These are phyloP conservation scores for Malus hybrid DNA, from an alignment of 331 rosid species.

Conservation along the genomic window DNA sequence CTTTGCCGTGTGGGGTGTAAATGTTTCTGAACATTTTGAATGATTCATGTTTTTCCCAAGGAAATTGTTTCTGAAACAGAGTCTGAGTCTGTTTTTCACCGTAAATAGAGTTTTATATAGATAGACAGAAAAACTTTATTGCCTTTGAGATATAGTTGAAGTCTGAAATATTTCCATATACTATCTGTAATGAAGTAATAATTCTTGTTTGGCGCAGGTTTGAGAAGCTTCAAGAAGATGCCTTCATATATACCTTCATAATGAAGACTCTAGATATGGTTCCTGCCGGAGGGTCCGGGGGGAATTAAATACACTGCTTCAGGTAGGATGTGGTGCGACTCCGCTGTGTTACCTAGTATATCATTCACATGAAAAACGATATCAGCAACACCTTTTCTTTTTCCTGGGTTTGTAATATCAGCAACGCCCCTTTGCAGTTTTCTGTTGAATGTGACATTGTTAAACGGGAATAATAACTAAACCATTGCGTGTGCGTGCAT, in stretches of 20 bases:
- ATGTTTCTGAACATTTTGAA: not conserved
- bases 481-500: not conserved
- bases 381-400: not conserved
- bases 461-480: not conserved
- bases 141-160: not conserved
- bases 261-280: constrained; percentile 58
- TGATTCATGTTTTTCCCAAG: not conserved
- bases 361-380: not conserved
- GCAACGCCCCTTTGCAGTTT: not conserved
- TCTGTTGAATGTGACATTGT: not conserved
- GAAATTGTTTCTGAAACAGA: not conserved
- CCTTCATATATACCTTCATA: constrained; percentile 64
- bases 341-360: too few species aligned
- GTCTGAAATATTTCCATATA: not conserved
- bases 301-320: not conserved
- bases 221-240: constrained; percentile 86
- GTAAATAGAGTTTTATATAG: not conserved
- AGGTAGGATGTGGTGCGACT: not conserved
- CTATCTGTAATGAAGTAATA: not conserved
- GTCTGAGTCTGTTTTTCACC: not conserved
- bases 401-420: not conserved
- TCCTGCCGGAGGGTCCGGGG: constrained; percentile 13
- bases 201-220: constrained; percentile 47
- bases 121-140: not conserved
- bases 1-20: not conserved